Conservation (phyloP, 169 alveolate species). For the Plasmodium vivax region DNA sequence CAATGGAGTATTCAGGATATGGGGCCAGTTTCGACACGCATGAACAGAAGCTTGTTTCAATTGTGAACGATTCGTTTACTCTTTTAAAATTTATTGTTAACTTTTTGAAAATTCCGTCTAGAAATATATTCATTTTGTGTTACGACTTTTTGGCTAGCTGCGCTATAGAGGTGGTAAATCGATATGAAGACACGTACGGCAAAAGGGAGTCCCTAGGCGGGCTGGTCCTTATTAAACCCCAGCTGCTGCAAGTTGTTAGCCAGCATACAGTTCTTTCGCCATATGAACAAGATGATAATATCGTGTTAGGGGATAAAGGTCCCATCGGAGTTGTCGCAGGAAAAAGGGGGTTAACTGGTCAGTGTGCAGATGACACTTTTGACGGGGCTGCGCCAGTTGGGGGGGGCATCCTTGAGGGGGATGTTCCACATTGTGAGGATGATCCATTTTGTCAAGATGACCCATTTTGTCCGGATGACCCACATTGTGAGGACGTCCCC, state of each 20-base stretch:
- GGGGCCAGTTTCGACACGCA: slow-evolving; percentile 56
- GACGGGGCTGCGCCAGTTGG: slow-evolving; percentile 3
- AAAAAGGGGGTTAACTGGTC: not conserved
- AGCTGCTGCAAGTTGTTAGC: slow-evolving; percentile 31
- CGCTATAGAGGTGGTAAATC: slow-evolving; percentile 66
- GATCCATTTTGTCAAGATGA: no score
- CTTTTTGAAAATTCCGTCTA: slow-evolving; percentile 43
- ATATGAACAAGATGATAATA: not conserved
- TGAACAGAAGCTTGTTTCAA: slow-evolving; percentile 55
- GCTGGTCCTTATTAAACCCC: slow-evolving; percentile 46
- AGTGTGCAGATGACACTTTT: not conserved
- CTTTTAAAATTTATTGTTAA: slow-evolving; percentile 60
- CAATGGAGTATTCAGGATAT: slow-evolving; percentile 74
- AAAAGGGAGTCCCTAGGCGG: slow-evolving; percentile 39
- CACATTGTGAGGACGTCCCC: not conserved
- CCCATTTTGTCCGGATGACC: no score
- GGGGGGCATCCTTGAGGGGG: not conserved
- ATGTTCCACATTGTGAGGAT: not conserved
- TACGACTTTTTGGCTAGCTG: slow-evolving; percentile 69
- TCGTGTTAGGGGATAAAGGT: not conserved
- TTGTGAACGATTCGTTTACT: slow-evolving; percentile 65
- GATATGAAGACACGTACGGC: slow-evolving; percentile 31
- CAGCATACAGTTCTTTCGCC: not conserved
- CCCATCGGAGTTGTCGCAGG: not conserved
- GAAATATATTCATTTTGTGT: slow-evolving; percentile 40